phyloP scores from a whole-genome alignment of 257 asterid genomes.

The Solanum boliviense region DNA sequence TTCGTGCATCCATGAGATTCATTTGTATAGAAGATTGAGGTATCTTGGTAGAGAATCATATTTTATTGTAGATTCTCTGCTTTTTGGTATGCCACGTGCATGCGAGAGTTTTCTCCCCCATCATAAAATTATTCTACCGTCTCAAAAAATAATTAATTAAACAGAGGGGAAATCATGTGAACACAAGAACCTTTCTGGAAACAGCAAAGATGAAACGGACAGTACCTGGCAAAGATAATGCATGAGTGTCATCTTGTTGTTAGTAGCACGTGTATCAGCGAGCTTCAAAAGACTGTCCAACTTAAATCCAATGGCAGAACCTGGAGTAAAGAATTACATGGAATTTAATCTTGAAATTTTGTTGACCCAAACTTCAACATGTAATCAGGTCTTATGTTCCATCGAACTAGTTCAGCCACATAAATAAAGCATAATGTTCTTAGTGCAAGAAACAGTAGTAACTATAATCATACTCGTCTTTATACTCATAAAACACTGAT shows the following conservation, averaged over 20 bases:
- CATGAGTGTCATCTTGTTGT: constrained; percentile 92
- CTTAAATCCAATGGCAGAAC: constrained; percentile 94
- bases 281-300: constrained; percentile 96
- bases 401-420: background rate
- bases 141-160: background rate
- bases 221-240: constrained; percentile 90
- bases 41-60: background rate
- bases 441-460: background rate
- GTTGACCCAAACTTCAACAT: background rate
- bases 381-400: background rate
- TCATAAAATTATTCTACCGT: background rate
- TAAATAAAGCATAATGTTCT: background rate
- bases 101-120: background rate
- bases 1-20: background rate
- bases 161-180: background rate
- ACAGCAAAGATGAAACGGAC: background rate
- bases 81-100: background rate
- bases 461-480: background rate
- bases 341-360: background rate
- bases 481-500: background rate
- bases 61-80: background rate
- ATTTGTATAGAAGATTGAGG: background rate
- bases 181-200: background rate
- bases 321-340: constrained; percentile 10
- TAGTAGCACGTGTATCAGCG: constrained; percentile 88